phyloP scores from a whole-genome alignment of 169 alveolate genomes.

The Cryptosporidium viatorum region DNA sequence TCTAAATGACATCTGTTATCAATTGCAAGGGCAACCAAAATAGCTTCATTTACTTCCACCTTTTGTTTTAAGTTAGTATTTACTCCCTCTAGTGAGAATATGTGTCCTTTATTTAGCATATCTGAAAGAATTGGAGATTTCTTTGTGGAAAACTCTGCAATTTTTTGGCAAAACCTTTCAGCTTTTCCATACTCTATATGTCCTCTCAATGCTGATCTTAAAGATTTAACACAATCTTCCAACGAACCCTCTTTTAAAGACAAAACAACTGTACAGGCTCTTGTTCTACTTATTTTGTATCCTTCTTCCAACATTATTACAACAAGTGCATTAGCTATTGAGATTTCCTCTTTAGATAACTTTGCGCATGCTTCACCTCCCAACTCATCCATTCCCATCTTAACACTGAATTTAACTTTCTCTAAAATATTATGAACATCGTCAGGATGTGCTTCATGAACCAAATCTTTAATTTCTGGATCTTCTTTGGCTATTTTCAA shows the following conservation, averaged over 20 bases:
- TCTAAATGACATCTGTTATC: constrained; percentile 55
- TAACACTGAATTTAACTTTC: constrained; percentile 7
- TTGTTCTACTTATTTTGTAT: constrained; percentile 33
- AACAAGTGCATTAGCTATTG: constrained; percentile 45
- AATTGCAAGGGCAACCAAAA: constrained; percentile 62
- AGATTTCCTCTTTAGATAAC: constrained; percentile 35
- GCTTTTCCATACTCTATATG: constrained; percentile 31
- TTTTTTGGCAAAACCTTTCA: constrained; percentile 32
- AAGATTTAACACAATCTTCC: constrained; percentile 55
- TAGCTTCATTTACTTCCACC: constrained; percentile 53
- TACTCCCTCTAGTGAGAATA: neutral
- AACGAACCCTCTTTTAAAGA: constrained; percentile 57
- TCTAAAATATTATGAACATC: neutral
- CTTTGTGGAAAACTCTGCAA: constrained; percentile 16
- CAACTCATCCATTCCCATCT: constrained; percentile 13
- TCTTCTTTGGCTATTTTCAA: constrained; percentile 21
- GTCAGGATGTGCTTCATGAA: constrained; percentile 43
- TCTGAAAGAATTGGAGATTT: constrained; percentile 2
- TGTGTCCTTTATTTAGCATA: neutral
- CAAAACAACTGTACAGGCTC: constrained; percentile 48
- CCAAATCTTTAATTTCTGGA: constrained; percentile 39
- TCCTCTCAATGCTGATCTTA: constrained; percentile 53
- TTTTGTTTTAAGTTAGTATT: constrained; percentile 6
- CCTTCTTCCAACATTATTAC: constrained; percentile 42
- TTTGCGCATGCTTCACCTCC: constrained; percentile 46